These are phyloP conservation scores for Hamamelis virginiana DNA, from an alignment of 164 flowering plant species.

Conservation along the genomic window DNA sequence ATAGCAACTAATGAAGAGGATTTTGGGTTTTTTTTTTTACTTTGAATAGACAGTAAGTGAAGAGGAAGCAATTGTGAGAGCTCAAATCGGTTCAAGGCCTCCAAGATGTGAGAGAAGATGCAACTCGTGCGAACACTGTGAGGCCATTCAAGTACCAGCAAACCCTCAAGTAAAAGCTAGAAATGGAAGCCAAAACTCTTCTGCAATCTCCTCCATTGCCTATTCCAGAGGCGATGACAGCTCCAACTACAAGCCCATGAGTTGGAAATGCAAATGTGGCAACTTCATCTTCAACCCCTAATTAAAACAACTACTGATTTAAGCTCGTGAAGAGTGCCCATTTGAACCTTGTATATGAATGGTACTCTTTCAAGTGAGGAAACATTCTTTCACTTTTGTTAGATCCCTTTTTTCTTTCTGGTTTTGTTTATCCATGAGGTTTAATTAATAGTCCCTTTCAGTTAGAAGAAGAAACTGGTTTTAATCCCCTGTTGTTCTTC, in stretches of 20 bases:
- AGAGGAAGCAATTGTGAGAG: slow-evolving; percentile 29
- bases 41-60: slow-evolving; percentile 18
- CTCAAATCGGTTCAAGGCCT: slow-evolving; percentile 59
- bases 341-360: no score
- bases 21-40: background rate
- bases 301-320: background rate
- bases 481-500: no score
- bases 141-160: slow-evolving; percentile 66
- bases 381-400: no score
- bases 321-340: no score
- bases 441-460: no score
- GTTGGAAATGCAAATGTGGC: slow-evolving; percentile 77
- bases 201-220: slow-evolving; percentile 17
- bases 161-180: slow-evolving; percentile 36
- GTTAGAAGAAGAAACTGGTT: no score
- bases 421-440: no score
- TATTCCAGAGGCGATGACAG: slow-evolving; percentile 40
- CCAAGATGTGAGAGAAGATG: slow-evolving; percentile 59
- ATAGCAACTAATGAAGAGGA: background rate
- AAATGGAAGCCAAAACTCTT: slow-evolving; percentile 10
- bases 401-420: no score
- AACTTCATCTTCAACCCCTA: slow-evolving; percentile 56
- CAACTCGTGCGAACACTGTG: slow-evolving; percentile 52
- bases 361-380: no score
- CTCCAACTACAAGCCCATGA: slow-evolving; percentile 68